A percentile compares a stretch with the other conserved stretches of the same genome.
Evolutionary conservation across 176 grass and related monocot species (phyloP).

Genomic region (barley (Hordeum vulgare)): DNA sequence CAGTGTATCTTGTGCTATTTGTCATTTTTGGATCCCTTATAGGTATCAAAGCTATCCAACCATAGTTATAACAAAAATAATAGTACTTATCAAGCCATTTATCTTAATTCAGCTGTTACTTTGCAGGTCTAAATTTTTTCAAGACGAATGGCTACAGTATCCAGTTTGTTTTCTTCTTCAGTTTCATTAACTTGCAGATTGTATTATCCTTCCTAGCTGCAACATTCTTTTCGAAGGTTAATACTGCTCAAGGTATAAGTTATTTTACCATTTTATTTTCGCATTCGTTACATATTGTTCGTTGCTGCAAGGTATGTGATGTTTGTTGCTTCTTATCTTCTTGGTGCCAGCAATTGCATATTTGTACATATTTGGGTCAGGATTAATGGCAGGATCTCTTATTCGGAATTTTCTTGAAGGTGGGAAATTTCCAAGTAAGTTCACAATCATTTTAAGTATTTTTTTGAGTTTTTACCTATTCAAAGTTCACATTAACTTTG

Average conservation of each 20-base stretch:
- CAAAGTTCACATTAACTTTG: not conserved
- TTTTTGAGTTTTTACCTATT: not conserved
- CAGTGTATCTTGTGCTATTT: conserved; percentile 66
- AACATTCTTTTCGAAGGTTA: conserved; percentile 71
- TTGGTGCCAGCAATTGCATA: conserved; percentile 69
- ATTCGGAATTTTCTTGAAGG: conserved; percentile 76
- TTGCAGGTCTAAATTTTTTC: conserved; percentile 85
- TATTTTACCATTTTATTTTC: not conserved
- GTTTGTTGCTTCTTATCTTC: conserved; percentile 9
- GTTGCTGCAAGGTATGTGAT: conserved; percentile 26
- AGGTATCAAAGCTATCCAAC: conserved; percentile 41
- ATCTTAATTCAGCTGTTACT: conserved; percentile 26
- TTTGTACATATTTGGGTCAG: conserved; percentile 78
- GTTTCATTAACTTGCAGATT: conserved; percentile 94
- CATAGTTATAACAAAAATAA: not conserved
- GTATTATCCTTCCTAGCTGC: conserved; percentile 66
- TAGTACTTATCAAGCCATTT: not conserved
- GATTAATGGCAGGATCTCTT: conserved; percentile 64
- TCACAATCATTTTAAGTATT: not conserved
- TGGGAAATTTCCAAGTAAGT: conserved; percentile 80
- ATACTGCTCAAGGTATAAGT: conserved; percentile 69
- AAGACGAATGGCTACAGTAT: conserved; percentile 74
- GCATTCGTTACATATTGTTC: not conserved
- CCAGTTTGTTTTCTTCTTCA: conserved; percentile 85
- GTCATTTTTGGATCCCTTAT: conserved; percentile 77